phyloP scores from a whole-genome alignment of 192 early-diverging fungal genomes.

The Cetraspora pellucida region DNA sequence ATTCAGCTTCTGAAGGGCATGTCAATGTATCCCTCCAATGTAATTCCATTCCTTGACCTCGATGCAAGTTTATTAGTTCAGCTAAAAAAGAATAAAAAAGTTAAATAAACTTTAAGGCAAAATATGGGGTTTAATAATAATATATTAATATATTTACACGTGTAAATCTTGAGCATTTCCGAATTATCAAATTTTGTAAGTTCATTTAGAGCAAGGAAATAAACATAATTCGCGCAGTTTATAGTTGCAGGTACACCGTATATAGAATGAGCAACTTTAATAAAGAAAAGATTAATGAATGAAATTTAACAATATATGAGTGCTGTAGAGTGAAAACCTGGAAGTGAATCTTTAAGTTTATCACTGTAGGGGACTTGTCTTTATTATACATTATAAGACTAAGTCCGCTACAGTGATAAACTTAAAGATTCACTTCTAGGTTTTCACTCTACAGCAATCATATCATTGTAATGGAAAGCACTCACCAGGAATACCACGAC shows the following conservation, averaged over 20 bases:
- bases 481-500: slow-evolving; percentile 78
- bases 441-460: no score
- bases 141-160: slow-evolving; percentile 44
- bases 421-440: no score
- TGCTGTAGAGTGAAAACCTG: no score
- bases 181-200: slow-evolving; percentile 66
- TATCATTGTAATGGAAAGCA: slow-evolving; percentile 21
- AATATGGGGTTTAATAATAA: no score
- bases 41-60: slow-evolving; percentile 97
- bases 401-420: no score
- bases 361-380: no score
- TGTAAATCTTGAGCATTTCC: slow-evolving; percentile 79
- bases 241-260: slow-evolving; percentile 92
- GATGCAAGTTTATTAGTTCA: slow-evolving; percentile 88
- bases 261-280: slow-evolving; percentile 88
- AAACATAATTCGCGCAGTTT: slow-evolving; percentile 97
- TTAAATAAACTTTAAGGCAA: no score
- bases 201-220: slow-evolving; percentile 89
- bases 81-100: slow-evolving; percentile 46
- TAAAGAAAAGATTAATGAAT: no score
- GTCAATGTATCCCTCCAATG: slow-evolving; percentile 91
- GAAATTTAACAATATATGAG: not conserved
- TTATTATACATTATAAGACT: not conserved
- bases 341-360: no score
- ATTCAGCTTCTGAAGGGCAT: slow-evolving; percentile 92